phyloP scores from a whole-genome alignment of 2,329 filamentous ascomycete species.

The Penicillium sp. region DNA sequence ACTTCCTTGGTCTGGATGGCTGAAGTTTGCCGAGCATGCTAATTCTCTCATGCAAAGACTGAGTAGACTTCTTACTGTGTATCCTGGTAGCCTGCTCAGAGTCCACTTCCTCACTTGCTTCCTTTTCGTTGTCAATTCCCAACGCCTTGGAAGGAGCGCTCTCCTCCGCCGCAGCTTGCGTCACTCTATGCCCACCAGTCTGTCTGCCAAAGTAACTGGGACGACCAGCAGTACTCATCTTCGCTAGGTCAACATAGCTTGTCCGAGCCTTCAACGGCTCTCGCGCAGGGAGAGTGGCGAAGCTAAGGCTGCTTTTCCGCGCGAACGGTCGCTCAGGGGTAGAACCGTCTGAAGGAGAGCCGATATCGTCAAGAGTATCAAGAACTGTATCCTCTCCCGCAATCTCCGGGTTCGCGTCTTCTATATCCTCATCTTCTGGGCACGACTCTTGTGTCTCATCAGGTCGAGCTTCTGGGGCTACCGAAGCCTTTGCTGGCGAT shows the following conservation, averaged over 20 bases:
- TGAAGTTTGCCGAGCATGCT: conserved; percentile 65
- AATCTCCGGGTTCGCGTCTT: conserved; percentile 24
- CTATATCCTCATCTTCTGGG: conserved; percentile 21
- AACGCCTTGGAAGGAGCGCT: conserved; percentile 48
- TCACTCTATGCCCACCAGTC: conserved; percentile 59
- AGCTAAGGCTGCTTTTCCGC: conserved; percentile 92
- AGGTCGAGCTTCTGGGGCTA: conserved; percentile 5
- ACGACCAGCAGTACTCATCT: conserved; percentile 48
- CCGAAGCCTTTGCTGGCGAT: conserved; percentile 20
- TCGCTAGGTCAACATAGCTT: conserved; percentile 70
- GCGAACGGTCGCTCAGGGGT: conserved; percentile 63
- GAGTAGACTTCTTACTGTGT: conserved; percentile 89
- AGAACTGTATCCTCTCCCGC: conserved; percentile 35
- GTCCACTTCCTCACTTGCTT: conserved; percentile 46
- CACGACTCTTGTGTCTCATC: conserved; percentile 7
- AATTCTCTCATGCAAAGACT: conserved; percentile 89
- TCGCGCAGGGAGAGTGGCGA: conserved; percentile 85
- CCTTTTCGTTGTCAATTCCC: conserved; percentile 57
- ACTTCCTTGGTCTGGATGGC: conserved; percentile 47
- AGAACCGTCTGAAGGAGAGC: conserved; percentile 49
- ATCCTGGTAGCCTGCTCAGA: conserved; percentile 55
- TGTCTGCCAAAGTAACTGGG: conserved; percentile 72
- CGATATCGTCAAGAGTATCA: conserved; percentile 47
- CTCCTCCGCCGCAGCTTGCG: conserved; percentile 38
- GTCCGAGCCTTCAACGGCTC: conserved; percentile 84